Base-by-base conservation (phyloP, 768 basidiomycete genomes). In the Russula sp. region DNA sequence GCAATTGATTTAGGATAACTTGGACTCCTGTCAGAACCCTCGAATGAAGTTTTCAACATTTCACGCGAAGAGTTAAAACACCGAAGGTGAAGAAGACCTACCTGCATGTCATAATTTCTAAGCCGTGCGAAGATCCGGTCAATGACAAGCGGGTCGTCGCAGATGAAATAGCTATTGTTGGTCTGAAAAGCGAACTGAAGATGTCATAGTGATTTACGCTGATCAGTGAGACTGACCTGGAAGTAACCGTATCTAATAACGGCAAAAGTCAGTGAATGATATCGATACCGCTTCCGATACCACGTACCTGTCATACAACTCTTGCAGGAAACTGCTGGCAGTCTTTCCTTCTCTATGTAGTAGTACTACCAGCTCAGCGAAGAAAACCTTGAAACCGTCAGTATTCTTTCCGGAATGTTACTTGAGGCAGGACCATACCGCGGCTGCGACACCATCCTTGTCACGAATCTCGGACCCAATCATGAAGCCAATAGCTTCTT, bases 401-500 rank as follows among this genome's bases (percentile, higher is more conserved):
- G 53, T 6, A n/a, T 40, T 20, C 22, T n/a, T 30, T 32, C 18
- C 7, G 8, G 38, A 49, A 40, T 10, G 38, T 1, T 57, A 44
- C 14, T 5, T 7, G n/a, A 14, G 28, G 30, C 6, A 14, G 30
- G 46, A 16, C 20, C 74, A 69, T 69, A 92, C 92, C 26, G 87
- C 85, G 6, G 92, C 91, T 56, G 89, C 83, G 57, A 95, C 84
- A 2, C 93, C 93, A 72, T 95, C 93, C 72, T 95, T 95, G 73
- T 95, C 93, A 40, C 89, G 80, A 68, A 94, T 83, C 30, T 85
- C 78, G 16, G 83, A 77, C 30, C 90, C 90, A 73, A 92, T 86
- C 91, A 94, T 94, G 72, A 84, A 95, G 3, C 93, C 93, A 60
- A 95, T 94, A 1, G 94, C 93, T 75, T 95, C 93, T 71, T 95